These are phyloP conservation scores for Boletus reticuloceps DNA, from an alignment of 768 basidiomycete species.

Conservation along the genomic window DNA sequence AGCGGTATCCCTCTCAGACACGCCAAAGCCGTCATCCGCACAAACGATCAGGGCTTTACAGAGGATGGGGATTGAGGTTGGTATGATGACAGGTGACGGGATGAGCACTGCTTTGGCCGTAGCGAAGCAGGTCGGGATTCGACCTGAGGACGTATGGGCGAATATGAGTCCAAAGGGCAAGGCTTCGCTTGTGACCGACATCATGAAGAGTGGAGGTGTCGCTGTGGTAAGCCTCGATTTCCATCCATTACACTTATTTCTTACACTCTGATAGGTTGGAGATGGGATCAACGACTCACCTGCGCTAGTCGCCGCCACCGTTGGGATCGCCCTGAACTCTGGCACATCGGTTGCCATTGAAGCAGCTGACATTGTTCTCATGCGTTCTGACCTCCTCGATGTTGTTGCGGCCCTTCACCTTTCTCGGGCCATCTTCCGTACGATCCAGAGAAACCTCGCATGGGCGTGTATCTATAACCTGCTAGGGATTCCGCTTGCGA, in stretches of 20 bases:
- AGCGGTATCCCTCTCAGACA: constrained; percentile 83
- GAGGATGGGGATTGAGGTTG: constrained; percentile 88
- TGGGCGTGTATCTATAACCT: constrained; percentile 98
- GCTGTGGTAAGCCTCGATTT: constrained; percentile 72
- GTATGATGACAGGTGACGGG: constrained; percentile 93
- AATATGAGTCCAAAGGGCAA: constrained; percentile 96
- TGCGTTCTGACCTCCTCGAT: constrained; percentile 95
- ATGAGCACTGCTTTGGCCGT: constrained; percentile 83
- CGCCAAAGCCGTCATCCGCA: constrained; percentile 79
- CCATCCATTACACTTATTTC: not conserved
- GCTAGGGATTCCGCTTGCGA: constrained; percentile 92
- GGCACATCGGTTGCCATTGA: constrained; percentile 98
- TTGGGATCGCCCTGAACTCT: constrained; percentile 94
- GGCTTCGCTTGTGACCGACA: constrained; percentile 75
- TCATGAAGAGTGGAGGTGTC: constrained; percentile 79
- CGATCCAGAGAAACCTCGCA: constrained; percentile 88
- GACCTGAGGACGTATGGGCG: constrained; percentile 80
- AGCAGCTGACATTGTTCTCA: constrained; percentile 96
- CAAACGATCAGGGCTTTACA: constrained; percentile 80
- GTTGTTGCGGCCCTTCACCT: constrained; percentile 96
- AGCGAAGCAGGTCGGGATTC: constrained; percentile 87
- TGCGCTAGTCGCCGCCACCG: constrained; percentile 91
- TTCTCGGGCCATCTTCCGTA: constrained; percentile 81
- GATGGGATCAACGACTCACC: constrained; percentile 99
- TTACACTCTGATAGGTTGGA: constrained; percentile 62